Conservation (phyloP, 129 eudicot genomes). For the Escallonia rubra region DNA sequence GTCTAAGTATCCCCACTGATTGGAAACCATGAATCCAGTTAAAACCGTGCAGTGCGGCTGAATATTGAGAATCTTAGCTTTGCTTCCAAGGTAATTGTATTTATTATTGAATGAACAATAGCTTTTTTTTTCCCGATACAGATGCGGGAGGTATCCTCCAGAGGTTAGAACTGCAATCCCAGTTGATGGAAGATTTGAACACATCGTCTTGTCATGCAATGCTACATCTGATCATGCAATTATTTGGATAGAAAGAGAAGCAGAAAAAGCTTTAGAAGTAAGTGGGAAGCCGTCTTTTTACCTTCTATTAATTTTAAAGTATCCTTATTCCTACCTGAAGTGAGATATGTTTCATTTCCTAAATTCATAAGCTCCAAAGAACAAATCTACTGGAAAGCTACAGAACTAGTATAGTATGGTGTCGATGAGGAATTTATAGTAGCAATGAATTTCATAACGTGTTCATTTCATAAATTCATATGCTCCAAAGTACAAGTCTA, state of each 20-base stretch:
- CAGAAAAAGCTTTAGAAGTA: constrained; percentile 73
- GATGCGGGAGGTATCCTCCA: constrained; percentile 96
- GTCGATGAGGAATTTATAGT: neutral
- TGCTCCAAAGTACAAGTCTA: no score
- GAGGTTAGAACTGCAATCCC: constrained; percentile 94
- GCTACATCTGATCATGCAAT: constrained; percentile 88
- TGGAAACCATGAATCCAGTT: no score
- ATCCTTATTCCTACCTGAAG: no score
- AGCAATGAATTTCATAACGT: no score
- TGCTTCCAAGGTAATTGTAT: no score
- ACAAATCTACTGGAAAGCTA: neutral
- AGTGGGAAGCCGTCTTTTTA: constrained; percentile 7
- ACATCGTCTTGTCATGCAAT: constrained; percentile 75
- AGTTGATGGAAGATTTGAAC: constrained; percentile 96
- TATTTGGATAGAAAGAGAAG: constrained; percentile 76
- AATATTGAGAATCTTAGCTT: no score
- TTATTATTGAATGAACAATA: no score
- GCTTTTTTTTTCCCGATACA: constrained; percentile 4
- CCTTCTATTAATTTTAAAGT: neutral
- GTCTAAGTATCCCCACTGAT: no score
- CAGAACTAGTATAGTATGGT: neutral
- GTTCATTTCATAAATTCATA: no score
- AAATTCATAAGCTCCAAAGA: no score
- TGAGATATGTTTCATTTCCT: no score
- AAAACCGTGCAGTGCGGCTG: no score